Evolutionary conservation across 495 filamentous ascomycete species (phyloP).

Genomic region (Pseudomonodictys pantanalensis): DNA sequence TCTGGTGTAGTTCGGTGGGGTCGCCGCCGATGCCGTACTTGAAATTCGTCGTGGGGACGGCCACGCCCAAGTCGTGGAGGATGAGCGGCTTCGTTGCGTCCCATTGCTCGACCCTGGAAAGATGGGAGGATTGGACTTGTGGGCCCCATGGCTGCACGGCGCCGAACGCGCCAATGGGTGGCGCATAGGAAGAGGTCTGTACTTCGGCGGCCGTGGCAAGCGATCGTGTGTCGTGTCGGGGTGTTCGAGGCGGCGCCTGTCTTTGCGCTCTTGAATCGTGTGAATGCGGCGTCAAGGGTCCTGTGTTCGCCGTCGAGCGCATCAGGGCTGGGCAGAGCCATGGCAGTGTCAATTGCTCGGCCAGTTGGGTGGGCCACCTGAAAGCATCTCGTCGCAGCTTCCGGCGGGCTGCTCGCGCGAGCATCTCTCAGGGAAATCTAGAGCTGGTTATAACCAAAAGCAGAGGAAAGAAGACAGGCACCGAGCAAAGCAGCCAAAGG

Average conservation of each 20-base stretch:
- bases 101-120: conserved; percentile 6
- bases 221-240: conserved; percentile 32
- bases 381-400: conserved; percentile 42
- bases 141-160: conserved; percentile 10
- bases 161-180: conserved; percentile 3
- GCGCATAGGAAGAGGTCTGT: background rate
- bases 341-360: conserved; percentile 48
- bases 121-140: background rate
- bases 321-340: conserved; percentile 46
- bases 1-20: conserved; percentile 65
- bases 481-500: background rate
- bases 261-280: conserved; percentile 12
- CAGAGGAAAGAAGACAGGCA: background rate
- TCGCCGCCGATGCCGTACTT: conserved; percentile 62
- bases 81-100: conserved; percentile 41
- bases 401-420: conserved; percentile 39
- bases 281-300: conserved; percentile 8
- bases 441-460: background rate
- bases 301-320: conserved; percentile 44
- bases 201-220: conserved; percentile 27
- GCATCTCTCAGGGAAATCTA: conserved; percentile 29
- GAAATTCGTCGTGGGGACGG: conserved; percentile 41
- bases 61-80: conserved; percentile 44
- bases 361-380: conserved; percentile 43
- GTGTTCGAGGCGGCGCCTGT: conserved; percentile 11